Evolutionary conservation across 2,329 filamentous ascomycete genomes (phyloP).

Genomic region (Calonectria montana): DNA sequence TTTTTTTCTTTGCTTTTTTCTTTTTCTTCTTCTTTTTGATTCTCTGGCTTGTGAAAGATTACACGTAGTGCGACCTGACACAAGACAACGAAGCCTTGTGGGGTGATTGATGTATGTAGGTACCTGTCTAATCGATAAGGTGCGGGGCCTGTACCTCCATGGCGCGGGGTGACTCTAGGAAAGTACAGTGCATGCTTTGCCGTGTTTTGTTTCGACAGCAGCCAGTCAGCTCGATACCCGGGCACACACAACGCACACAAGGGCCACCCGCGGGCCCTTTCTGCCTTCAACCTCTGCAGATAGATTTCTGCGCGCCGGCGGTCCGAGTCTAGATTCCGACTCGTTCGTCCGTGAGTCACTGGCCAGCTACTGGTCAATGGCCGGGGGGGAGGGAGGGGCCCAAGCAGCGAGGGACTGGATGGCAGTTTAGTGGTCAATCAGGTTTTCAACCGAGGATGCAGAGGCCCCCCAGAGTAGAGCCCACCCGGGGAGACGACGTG

Average conservation of each 20-base stretch:
- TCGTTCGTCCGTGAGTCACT: slow-evolving; percentile 19
- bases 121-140: slow-evolving; percentile 18
- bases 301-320: neutral
- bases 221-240: neutral
- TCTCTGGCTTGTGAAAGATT: neutral
- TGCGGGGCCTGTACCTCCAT: slow-evolving; percentile 16
- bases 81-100: neutral
- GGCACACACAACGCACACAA: neutral
- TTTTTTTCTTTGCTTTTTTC: neutral
- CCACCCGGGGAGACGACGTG: neutral
- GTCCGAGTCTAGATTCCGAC: slow-evolving; percentile 11
- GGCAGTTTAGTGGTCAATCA: slow-evolving; percentile 1
- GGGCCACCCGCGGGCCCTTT: neutral
- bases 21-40: neutral
- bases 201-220: neutral
- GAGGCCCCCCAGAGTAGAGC: neutral
- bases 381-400: neutral
- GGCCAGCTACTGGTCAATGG: slow-evolving; percentile 18
- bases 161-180: slow-evolving; percentile 13
- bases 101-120: neutral
- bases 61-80: neutral
- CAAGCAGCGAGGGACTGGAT: neutral
- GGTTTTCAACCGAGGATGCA: neutral
- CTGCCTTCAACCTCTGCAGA: neutral
- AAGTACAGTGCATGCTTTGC: neutral